phyloP scores from a whole-genome alignment of 2,329 filamentous ascomycete genomes.

The Davidsoniella virescens region DNA sequence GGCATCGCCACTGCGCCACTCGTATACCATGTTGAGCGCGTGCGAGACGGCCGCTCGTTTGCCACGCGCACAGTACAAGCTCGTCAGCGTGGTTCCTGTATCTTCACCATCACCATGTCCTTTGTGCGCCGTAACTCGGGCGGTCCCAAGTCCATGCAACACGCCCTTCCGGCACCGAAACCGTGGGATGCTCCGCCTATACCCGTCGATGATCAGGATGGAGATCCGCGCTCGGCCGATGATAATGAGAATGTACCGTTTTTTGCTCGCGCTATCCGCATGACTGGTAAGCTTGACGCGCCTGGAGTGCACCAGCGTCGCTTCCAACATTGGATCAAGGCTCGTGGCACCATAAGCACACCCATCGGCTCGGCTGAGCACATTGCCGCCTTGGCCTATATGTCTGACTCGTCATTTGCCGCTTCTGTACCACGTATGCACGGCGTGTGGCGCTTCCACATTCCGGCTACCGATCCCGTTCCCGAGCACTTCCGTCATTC shows the following conservation, averaged over 20 bases:
- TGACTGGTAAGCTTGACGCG: slow-evolving; percentile 23
- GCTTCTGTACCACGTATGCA: slow-evolving; percentile 74
- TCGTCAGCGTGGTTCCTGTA: slow-evolving; percentile 68
- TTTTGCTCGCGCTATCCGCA: slow-evolving; percentile 27
- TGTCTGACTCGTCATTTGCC: slow-evolving; percentile 87
- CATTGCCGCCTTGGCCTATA: slow-evolving; percentile 76
- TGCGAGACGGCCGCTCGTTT: slow-evolving; percentile 79
- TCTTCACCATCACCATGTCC: slow-evolving; percentile 90
- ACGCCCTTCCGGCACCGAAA: slow-evolving; percentile 45
- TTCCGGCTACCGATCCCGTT: slow-evolving; percentile 24
- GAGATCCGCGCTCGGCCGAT: slow-evolving; percentile 28
- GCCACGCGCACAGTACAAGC: slow-evolving; percentile 93
- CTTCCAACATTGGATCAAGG: slow-evolving; percentile 58
- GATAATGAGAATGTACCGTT: slow-evolving; percentile 33
- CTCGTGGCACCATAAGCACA: slow-evolving; percentile 55
- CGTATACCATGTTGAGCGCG: slow-evolving; percentile 86
- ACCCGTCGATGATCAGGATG: slow-evolving; percentile 22
- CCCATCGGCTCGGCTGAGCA: slow-evolving; percentile 65
- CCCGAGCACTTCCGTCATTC: slow-evolving; percentile 6
- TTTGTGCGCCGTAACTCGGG: slow-evolving; percentile 56
- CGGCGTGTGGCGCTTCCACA: slow-evolving; percentile 57
- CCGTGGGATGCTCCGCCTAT: slow-evolving; percentile 24
- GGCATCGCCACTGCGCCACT: slow-evolving; percentile 74
- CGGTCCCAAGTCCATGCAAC: slow-evolving; percentile 37
- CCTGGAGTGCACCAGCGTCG: slow-evolving; percentile 47